Evolutionary conservation across 768 basidiomycete genomes (phyloP), one percentile per base, ranked within the genome.

Genomic region (Boletus rubropictus): DNA sequence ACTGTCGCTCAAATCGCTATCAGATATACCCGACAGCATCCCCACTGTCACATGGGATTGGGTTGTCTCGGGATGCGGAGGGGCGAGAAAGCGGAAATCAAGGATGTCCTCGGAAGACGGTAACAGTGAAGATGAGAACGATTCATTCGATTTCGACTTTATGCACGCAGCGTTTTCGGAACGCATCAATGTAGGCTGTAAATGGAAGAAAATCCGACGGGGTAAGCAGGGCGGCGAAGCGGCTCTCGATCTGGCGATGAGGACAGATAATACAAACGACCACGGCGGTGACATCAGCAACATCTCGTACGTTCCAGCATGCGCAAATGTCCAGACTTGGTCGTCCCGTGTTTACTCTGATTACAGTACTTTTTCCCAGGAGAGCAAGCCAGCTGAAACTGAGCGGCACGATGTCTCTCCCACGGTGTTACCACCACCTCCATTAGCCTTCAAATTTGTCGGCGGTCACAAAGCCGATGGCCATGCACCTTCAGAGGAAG

Each of bases 41-140:
- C 80, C 82, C 9, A 80, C 79, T 10, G 74, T 86, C 27, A 77
- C 58, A 31, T 86, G 84, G 85, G 54, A 57, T 12, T 87, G 84
- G 83, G 69, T 84, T 8, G 50, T 72, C 3, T 67, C 71, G 4
- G 74, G 73, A 9, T 63, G 72, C 7, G 59, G 61, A 28, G 58
- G 52, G 35, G 50, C 43, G 51, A 45, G 53, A 53, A 57, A 50
- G 46, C 38, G 48, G 39, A 20, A 55, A 36, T 44, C 46, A 37
- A 39, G 52, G 17, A 21, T 14, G 48, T 34, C 25, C 1, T 20
- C 10, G 36, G 45, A 10, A 5, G 42, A 35, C 6, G 42, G 5
- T 4, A 31, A 49, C 18, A 41, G 33, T 29, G 48, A 27, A 31
- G 46, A 29, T 20, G 55, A 51, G 21, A 28, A 44, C 31, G 29